These are phyloP conservation scores for Nicotiana knightiana DNA, from an alignment of 257 asterid genomes.

Conservation along the genomic window DNA sequence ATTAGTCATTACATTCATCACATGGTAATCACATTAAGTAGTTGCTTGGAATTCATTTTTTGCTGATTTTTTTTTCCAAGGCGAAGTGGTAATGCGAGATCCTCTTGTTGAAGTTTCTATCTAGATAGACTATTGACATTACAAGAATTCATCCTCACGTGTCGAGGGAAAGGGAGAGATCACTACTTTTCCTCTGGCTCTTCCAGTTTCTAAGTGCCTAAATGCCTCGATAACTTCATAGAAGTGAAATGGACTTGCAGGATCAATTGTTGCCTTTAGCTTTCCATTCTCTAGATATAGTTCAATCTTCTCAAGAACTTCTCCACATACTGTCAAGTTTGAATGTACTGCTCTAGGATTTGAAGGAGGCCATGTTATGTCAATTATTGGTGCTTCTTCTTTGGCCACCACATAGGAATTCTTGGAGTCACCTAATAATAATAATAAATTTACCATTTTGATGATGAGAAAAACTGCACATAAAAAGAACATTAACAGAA, in stretches of 20 bases:
- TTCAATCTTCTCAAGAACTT: conserved; percentile 38
- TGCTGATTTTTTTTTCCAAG: rapidly evolving
- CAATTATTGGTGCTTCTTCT: conserved; percentile 40
- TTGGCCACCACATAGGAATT: conserved; percentile 45
- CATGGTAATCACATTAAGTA: too few relatives aligned
- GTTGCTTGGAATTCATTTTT: background rate
- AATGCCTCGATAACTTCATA: conserved; percentile 39
- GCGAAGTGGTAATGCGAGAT: too few relatives aligned
- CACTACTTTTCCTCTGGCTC: conserved; percentile 61
- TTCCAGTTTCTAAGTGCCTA: conserved; percentile 56
- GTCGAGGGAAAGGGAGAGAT: conserved; percentile 29
- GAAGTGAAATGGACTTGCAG: conserved; percentile 41
- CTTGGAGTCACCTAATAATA: conserved; percentile 52
- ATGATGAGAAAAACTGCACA: too few relatives aligned
- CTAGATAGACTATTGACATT: background rate
- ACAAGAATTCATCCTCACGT: background rate
- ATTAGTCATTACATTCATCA: too few relatives aligned
- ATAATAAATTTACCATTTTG: background rate
- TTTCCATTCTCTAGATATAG: conserved; percentile 50
- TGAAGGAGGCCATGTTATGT: conserved; percentile 77
- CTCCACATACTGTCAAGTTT: conserved; percentile 55
- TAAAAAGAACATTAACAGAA: too few relatives aligned
- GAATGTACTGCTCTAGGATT: conserved; percentile 46
- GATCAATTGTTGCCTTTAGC: conserved; percentile 59
- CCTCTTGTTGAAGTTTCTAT: too few relatives aligned